Conservation (phyloP, 495 filamentous ascomycete genomes). For the Trichocladium uniseriatum region DNA sequence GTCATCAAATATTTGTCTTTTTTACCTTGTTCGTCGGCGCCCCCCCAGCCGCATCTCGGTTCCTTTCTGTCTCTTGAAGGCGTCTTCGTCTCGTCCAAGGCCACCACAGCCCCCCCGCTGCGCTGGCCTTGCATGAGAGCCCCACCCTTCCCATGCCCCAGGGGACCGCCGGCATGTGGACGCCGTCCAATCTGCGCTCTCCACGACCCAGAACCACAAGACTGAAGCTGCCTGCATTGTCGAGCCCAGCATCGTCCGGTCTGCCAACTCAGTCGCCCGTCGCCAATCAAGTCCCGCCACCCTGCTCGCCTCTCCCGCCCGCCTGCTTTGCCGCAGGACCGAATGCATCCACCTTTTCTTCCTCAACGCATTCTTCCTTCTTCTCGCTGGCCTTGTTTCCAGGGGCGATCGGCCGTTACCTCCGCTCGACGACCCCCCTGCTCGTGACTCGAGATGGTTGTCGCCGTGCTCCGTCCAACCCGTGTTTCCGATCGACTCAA, state of each 20-base stretch:
- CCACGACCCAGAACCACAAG: conserved; percentile 24
- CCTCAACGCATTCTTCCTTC: not conserved
- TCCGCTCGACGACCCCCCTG: no score
- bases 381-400: not conserved
- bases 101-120: conserved; percentile 12
- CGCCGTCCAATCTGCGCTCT: conserved; percentile 21
- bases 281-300: conserved; percentile 25
- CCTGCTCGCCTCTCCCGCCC: conserved; percentile 12
- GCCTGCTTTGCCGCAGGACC: conserved; percentile 1
- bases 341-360: not conserved
- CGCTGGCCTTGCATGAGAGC: conserved; percentile 30
- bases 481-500: no score
- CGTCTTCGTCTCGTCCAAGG: not conserved
- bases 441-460: no score
- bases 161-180: conserved; percentile 9
- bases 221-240: conserved; percentile 17
- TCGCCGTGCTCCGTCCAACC: no score
- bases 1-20: not conserved
- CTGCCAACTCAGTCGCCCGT: conserved; percentile 22
- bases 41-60: not conserved
- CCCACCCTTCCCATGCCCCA: conserved; percentile 14
- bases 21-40: not conserved
- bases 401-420: not conserved
- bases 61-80: conserved; percentile 1
- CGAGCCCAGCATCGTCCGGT: conserved; percentile 17